Conservation (phyloP, 768 basidiomycete genomes). For the Phlebiopsis flavidoalba region DNA sequence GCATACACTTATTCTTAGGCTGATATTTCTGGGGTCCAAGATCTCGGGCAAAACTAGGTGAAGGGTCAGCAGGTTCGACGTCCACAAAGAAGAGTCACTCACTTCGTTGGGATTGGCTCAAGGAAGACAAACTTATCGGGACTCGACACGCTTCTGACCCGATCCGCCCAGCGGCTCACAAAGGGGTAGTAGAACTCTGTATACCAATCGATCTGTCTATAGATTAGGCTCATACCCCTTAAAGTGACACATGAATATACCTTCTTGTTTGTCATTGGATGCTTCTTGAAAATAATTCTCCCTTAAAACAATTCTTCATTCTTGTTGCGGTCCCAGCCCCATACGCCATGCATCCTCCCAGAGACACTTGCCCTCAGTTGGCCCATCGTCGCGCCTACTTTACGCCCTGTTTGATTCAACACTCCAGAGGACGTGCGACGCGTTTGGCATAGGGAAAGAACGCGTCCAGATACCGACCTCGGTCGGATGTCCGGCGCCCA, state of each 20-base stretch:
- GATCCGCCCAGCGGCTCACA: conserved; percentile 58
- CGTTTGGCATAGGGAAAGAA: conserved; percentile 88
- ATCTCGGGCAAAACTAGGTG: conserved; percentile 67
- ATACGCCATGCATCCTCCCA: conserved; percentile 94
- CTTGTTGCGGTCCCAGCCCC: conserved; percentile 76
- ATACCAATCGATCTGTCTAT: conserved; percentile 74
- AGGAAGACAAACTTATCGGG: conserved; percentile 63
- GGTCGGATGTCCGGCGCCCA: conserved; percentile 88
- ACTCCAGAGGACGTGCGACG: conserved; percentile 49
- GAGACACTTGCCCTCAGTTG: conserved; percentile 65
- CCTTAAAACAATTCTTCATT: conserved; percentile 65
- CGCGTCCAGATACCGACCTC: conserved; percentile 74
- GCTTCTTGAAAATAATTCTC: conserved; percentile 79
- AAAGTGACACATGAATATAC: conserved; percentile 26
- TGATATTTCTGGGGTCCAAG: conserved; percentile 67
- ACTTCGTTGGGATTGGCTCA: conserved; percentile 96
- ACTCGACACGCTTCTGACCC: conserved; percentile 44
- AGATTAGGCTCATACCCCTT: no score
- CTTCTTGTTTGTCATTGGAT: conserved; percentile 60
- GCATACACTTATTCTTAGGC: conserved; percentile 58
- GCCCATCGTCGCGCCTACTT: conserved; percentile 69
- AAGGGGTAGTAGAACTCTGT: conserved; percentile 82
- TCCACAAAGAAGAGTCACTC: neutral
- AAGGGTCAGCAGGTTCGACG: neutral
- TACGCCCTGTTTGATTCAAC: conserved; percentile 54